Base-by-base conservation (phyloP, 1,284 basidiomycete species). In the Sporisorium graminicola region DNA sequence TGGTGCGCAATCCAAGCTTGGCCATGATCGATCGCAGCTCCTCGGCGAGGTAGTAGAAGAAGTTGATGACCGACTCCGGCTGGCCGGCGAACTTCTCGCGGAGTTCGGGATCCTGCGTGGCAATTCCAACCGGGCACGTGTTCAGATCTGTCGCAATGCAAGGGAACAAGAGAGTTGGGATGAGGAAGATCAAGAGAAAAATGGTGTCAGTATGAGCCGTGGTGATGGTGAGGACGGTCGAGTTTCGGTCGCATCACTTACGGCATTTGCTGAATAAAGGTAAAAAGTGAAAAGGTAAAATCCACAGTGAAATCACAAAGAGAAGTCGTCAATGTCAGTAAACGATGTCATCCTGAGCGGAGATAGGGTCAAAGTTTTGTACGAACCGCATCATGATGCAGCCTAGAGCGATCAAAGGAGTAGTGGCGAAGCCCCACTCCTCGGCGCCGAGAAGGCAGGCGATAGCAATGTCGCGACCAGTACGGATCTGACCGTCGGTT, bases 1-100 rank as follows among this genome's bases (percentile, higher is more conserved):
- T 73, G 42, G 82, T 82, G 18, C 82, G 80, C 22, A 83, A 24
- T 33, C 82, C 82, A 5, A 83, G 76, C 72, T 82, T 82, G 55
- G 82, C 82, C 82, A 83, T 82, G 62, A 82, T 76, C 22, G 73
- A 55, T 26, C 82, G 81, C 18, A 83, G 61, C 71, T 83, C 82
- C 64, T 83, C 82, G 20, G 79, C 73, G 8, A 83, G 63, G 58
- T 80, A 80, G 61, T 77, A 83, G 76, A 83, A 83, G 69, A 83
- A 82, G 79, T 83, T 83, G 78, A 82, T 76, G 22, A 83, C 82
- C 43, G 75, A 60, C 72, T 83, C 82, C 33, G 82, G 82, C 75
- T 80, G 69, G 22, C 82, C 82, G 5, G 81, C 79, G 31, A 83
- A 83, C 74, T 83, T 83, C 56, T 74, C 81, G 14, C 82, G 80